phyloP scores from a whole-genome alignment of 306 rosid species.

The Parietaria judaica region DNA sequence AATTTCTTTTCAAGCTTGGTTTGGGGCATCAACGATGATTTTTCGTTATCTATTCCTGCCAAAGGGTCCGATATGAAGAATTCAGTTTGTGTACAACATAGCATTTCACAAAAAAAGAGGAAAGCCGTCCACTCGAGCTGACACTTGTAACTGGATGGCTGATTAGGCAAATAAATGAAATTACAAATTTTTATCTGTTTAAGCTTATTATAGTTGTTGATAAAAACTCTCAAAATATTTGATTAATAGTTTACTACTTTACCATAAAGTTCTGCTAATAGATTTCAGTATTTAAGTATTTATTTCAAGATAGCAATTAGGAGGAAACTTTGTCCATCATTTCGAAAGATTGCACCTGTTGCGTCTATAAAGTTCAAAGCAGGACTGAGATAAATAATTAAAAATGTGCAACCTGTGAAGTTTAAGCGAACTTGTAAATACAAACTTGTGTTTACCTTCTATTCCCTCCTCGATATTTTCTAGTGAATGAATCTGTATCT shows the following conservation, averaged over 20 bases:
- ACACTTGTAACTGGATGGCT: too few species aligned
- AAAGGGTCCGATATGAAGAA: slow-evolving; percentile 5
- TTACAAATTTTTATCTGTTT: not conserved
- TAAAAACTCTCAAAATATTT: not conserved
- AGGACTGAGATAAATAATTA: not conserved
- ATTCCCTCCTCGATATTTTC: slow-evolving; percentile 68
- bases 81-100: not conserved
- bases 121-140: too few species aligned
- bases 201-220: not conserved
- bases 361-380: not conserved
- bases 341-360: too few species aligned
- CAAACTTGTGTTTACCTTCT: slow-evolving; percentile 44
- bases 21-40: slow-evolving; percentile 56
- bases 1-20: slow-evolving; percentile 77
- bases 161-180: not conserved
- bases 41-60: slow-evolving; percentile 68
- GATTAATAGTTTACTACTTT: not conserved
- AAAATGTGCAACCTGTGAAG: not conserved
- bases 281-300: not conserved
- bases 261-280: not conserved
- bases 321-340: too few species aligned
- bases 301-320: not conserved
- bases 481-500: slow-evolving; percentile 56
- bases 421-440: not conserved
- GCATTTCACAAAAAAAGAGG: not conserved